Conservation (phyloP, 2,329 filamentous ascomycete species). For the Xylariales sp. region DNA sequence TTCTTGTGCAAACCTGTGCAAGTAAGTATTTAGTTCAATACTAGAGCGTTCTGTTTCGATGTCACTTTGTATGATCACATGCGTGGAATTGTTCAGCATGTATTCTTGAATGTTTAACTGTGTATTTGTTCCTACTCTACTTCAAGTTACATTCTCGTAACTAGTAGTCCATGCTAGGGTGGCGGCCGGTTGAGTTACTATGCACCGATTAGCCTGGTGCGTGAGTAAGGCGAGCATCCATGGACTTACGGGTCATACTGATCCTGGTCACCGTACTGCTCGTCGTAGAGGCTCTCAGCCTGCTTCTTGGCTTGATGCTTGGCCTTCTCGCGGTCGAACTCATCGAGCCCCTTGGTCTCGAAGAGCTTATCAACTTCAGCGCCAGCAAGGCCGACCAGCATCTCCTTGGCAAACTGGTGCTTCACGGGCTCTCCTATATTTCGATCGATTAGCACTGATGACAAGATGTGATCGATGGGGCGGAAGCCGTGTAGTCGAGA, state of each 20-base stretch:
- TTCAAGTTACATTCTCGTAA: too few species aligned
- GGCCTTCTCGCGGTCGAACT: conserved; percentile 52
- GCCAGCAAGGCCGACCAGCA: conserved; percentile 66
- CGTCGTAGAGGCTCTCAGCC: conserved; percentile 55
- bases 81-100: too few species aligned
- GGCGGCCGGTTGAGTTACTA: background rate
- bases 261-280: conserved; percentile 51
- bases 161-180: conserved; percentile 1
- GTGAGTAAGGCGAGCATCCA: too few species aligned
- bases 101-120: conserved; percentile 2
- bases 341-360: conserved; percentile 65
- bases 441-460: background rate
- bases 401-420: conserved; percentile 74
- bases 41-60: too few species aligned
- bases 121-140: conserved; percentile 2
- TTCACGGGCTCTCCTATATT: conserved; percentile 60
- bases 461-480: background rate
- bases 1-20: too few species aligned
- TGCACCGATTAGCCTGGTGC: background rate
- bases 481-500: background rate
- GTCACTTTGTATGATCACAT: too few species aligned
- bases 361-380: conserved; percentile 72
- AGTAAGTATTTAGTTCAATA: too few species aligned
- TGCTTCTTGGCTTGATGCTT: conserved; percentile 55
- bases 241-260: conserved; percentile 57